Conservation (phyloP, 2,329 filamentous ascomycete genomes). For the Sclerotinia nivalis region DNA sequence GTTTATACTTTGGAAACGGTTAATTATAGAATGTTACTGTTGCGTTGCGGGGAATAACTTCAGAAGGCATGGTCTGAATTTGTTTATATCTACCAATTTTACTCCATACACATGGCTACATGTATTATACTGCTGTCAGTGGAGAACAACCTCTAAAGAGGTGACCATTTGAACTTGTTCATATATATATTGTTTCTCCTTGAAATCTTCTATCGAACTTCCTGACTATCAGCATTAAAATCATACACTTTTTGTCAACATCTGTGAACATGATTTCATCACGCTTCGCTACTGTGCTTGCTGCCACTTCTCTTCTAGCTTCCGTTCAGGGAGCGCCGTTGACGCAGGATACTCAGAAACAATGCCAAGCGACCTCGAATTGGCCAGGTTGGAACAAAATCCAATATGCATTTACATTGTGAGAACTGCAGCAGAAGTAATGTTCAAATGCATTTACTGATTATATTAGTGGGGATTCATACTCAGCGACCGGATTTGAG, state of each 20-base stretch:
- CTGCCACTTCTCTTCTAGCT: not conserved
- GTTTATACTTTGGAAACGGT: not conserved
- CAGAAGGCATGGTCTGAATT: not conserved
- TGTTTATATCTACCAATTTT: not conserved
- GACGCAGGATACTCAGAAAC: not conserved
- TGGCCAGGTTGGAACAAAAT: slow-evolving; percentile 45
- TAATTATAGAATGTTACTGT: not conserved
- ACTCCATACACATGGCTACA: too few relatives aligned
- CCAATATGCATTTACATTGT: slow-evolving; percentile 49
- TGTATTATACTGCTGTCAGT: not conserved
- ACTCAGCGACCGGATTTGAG: slow-evolving; percentile 45
- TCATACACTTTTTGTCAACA: not conserved
- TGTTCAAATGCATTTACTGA: not conserved
- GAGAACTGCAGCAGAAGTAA: slow-evolving; percentile 27
- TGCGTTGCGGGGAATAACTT: not conserved
- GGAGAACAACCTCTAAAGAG: not conserved
- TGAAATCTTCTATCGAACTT: too few relatives aligned
- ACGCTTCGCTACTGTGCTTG: not conserved
- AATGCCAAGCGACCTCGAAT: slow-evolving; percentile 35
- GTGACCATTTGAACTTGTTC: not conserved
- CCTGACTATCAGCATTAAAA: not conserved
- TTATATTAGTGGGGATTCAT: slow-evolving; percentile 45
- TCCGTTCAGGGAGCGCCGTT: slow-evolving; percentile 12
- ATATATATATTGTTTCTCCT: not conserved
- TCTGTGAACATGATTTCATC: not conserved